Conservation (phyloP, 2,329 filamentous ascomycete genomes). For the Xylaria sp. region DNA sequence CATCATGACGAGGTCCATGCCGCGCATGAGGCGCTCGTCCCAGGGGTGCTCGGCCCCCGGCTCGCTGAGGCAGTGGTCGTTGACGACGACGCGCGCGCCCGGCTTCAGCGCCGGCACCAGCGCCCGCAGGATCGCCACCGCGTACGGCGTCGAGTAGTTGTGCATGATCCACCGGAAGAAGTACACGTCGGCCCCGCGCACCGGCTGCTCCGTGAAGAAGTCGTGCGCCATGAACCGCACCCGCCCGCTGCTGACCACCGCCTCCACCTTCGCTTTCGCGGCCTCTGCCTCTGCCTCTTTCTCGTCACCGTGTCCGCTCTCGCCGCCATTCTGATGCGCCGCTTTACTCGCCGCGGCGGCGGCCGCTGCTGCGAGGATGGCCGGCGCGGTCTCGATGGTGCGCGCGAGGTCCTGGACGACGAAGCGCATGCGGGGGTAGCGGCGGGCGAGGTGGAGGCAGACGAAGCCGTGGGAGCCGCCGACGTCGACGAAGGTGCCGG, state of each 20-base stretch:
- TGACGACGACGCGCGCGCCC: slow-evolving; percentile 40
- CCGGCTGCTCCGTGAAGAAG: slow-evolving; percentile 48
- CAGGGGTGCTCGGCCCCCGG: slow-evolving; percentile 44
- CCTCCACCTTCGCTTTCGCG: slow-evolving; percentile 32
- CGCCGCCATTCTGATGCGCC: too few species aligned
- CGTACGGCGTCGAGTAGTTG: slow-evolving; percentile 49
- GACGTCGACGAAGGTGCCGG: slow-evolving; percentile 59
- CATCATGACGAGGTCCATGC: slow-evolving; percentile 58
- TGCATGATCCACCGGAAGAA: slow-evolving; percentile 51
- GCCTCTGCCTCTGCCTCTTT: too few species aligned
- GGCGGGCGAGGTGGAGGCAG: slow-evolving; percentile 55
- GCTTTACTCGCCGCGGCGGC: too few species aligned
- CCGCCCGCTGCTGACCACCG: neutral
- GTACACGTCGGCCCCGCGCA: slow-evolving; percentile 46
- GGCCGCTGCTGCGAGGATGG: too few species aligned
- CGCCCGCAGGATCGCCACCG: slow-evolving; percentile 38
- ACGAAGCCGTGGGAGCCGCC: slow-evolving; percentile 63
- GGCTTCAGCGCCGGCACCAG: slow-evolving; percentile 45
- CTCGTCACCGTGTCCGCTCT: too few species aligned
- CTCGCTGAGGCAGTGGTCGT: slow-evolving; percentile 45
- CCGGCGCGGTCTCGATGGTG: slow-evolving; percentile 51
- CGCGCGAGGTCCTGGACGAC: slow-evolving; percentile 58
- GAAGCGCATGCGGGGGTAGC: slow-evolving; percentile 54
- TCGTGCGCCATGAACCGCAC: slow-evolving; percentile 43
- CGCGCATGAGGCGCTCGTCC: slow-evolving; percentile 51